Evolutionary conservation across 805 yeast species (phyloP), one percentile per base, ranked within the genome.

Genomic region (Zygosaccharomyces bisporus): DNA sequence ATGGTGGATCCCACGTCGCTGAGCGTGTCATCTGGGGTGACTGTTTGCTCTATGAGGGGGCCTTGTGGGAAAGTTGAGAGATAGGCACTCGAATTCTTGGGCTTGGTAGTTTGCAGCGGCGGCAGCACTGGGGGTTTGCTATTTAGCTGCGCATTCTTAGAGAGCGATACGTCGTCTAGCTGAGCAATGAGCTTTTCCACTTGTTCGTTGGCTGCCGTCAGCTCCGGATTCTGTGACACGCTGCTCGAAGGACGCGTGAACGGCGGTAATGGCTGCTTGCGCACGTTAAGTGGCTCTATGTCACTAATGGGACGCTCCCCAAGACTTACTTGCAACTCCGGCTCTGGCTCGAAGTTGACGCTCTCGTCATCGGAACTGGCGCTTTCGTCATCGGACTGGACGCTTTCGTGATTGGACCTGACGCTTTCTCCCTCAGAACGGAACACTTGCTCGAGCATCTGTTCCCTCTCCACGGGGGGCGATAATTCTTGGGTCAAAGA

Each of bases 81-180:
- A 42, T 63, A 63, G 6, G 67, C 67, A 43, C 68, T 63, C n/a
- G 68, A 63, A 41, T 61, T 63, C 42, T 62, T 61, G 10, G 43
- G 18, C 45, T 47, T 16, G 33, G 45, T 20, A 32, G 40, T 25
- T 27, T 6, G 45, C 34, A 19, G 47, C 33, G 20, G 45, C 43
- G 13, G 49, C 20, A 16, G 33, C 19, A 6, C 34, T 8, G 19
- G 35, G 27, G 8, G 21, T 6, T 25, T 24, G 20, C 27, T 25
- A 30, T 45, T 47, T n/a, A 48, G 14, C 17, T 53, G 44, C 20
- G 56, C 56, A 30, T 55, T 56, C 39, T 63, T 55, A 10, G 56
- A 54, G 9, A 52, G 45, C 1, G 65, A 56, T 4, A 58, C 58
- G 34, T 55, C 56, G 40, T 61, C 58, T 13, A 63, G 43, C 33